Evolutionary conservation across 2,329 filamentous ascomycete genomes (phyloP).

Genomic region (Aspergillus japonicus): DNA sequence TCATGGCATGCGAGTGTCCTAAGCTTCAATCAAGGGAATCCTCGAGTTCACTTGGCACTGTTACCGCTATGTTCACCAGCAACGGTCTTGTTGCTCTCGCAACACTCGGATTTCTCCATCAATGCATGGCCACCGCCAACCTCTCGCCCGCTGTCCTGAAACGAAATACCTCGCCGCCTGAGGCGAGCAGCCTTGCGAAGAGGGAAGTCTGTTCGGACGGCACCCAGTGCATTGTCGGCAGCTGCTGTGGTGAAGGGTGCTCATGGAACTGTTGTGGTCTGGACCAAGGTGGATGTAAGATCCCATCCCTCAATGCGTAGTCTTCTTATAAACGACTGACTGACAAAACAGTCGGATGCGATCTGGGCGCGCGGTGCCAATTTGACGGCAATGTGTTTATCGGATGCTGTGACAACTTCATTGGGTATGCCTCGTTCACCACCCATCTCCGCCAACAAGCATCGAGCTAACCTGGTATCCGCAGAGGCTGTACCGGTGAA

Average conservation of each 20-base stretch:
- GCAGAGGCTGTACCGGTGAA: conserved; percentile 8
- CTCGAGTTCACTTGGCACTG: no score
- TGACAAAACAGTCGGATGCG: conserved; percentile 10
- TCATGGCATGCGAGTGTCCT: no score
- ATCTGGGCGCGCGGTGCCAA: conserved; percentile 6
- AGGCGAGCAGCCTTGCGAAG: background rate
- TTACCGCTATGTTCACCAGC: no score
- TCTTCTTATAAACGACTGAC: background rate
- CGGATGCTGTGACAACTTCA: conserved; percentile 9
- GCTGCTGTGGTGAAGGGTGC: conserved; percentile 14
- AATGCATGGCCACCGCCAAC: background rate
- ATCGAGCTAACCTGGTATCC: background rate
- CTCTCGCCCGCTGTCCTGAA: background rate
- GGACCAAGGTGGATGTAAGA: conserved; percentile 12
- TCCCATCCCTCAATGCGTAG: no score
- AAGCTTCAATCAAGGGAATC: no score
- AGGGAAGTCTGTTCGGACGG: conserved; percentile 12
- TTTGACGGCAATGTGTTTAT: conserved; percentile 15
- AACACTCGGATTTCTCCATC: background rate
- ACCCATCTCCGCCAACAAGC: no score
- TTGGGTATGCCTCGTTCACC: background rate
- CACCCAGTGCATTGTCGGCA: conserved; percentile 1
- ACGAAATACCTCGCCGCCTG: background rate
- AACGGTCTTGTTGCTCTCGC: background rate
- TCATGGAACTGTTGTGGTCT: conserved; percentile 13